These are phyloP conservation scores for Hydrangea macrophylla DNA, from an alignment of 148 eudicot genomes.

Conservation along the genomic window DNA sequence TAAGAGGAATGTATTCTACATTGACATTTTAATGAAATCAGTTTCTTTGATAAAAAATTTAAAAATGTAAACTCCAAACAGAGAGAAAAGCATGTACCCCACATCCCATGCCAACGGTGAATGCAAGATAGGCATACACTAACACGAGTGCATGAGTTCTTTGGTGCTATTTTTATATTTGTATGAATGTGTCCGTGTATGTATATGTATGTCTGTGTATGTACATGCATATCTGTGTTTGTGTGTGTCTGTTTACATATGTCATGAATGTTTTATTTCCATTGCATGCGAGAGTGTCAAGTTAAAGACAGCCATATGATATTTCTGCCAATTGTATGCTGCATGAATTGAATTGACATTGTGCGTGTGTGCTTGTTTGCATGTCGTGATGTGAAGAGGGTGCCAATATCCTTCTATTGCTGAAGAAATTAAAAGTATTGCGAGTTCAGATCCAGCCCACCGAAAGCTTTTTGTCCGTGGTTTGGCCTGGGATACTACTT, in stretches of 20 bases:
- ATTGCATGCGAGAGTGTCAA: constrained; percentile 1
- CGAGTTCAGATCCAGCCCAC: constrained; percentile 72
- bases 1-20: too few species aligned
- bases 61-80: too few species aligned
- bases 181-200: neutral
- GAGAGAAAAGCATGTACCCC: too few species aligned
- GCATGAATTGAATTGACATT: constrained; percentile 60
- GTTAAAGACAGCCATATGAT: constrained; percentile 17
- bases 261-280: neutral
- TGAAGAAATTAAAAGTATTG: constrained; percentile 65
- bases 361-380: constrained; percentile 74
- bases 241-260: neutral
- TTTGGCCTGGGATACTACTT: constrained; percentile 72
- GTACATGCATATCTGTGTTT: neutral
- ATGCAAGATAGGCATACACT: neutral
- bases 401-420: constrained; percentile 69
- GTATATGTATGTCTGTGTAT: neutral
- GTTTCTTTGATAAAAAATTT: too few species aligned
- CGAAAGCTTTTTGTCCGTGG: constrained; percentile 88
- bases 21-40: too few species aligned
- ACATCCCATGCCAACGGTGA: neutral
- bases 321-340: constrained; percentile 28
- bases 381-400: constrained; percentile 70
- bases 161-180: neutral
- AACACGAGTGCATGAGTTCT: neutral